phyloP scores from a whole-genome alignment of 441 rosid genomes.

The Codiaeum variegatum region DNA sequence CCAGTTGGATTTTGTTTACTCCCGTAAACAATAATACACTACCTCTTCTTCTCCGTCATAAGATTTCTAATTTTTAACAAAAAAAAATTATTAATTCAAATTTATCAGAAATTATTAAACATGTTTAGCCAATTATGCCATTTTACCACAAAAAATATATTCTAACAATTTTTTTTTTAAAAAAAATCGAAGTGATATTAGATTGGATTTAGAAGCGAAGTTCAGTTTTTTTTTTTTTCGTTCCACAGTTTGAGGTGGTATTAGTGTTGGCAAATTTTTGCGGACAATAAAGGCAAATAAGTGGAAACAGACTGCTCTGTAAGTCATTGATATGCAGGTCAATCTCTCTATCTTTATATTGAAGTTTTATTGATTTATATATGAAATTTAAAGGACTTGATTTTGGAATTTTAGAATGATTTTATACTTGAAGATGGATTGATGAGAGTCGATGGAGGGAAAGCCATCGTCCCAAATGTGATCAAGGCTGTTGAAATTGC shows the following conservation, averaged over 20 bases:
- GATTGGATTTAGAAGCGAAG: neutral
- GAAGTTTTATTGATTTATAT: neutral
- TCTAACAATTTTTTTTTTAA: neutral
- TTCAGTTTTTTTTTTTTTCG: neutral
- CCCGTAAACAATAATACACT: too few species aligned
- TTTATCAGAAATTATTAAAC: too few species aligned
- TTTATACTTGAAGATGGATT: conserved; percentile 51
- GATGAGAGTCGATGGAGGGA: conserved; percentile 55
- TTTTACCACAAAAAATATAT: neutral
- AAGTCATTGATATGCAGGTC: conserved; percentile 84
- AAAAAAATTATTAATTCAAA: too few species aligned
- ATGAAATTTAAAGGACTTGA: neutral
- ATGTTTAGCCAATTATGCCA: neutral
- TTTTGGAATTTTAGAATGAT: conserved; percentile 44
- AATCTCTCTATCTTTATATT: too few species aligned
- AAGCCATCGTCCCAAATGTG: conserved; percentile 63
- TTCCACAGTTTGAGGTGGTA: neutral
- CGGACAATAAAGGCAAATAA: conserved; percentile 31
- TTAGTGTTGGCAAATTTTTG: neutral
- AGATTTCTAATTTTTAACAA: too few species aligned
- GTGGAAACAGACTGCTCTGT: conserved; percentile 65
- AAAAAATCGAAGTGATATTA: neutral
- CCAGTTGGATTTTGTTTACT: too few species aligned
- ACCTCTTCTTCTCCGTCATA: too few species aligned
- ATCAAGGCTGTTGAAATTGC: conserved; percentile 64